Evolutionary conservation across 495 filamentous ascomycete species (phyloP).

Genomic region (Daldinia decipiens): DNA sequence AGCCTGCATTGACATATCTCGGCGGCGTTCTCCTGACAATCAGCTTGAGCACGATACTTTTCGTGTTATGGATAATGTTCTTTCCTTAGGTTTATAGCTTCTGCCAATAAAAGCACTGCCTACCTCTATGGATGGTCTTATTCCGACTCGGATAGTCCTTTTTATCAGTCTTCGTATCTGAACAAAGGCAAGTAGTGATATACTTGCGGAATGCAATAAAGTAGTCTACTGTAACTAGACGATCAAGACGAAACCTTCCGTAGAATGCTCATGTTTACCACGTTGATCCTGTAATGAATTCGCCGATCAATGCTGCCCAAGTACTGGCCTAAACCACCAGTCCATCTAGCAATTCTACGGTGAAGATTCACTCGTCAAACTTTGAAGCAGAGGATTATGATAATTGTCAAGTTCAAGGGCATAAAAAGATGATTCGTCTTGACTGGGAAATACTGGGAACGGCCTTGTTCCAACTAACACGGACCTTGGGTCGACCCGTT

Average conservation of each 20-base stretch:
- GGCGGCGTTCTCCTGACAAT: neutral
- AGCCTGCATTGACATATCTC: neutral
- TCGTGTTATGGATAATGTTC: neutral
- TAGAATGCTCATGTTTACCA: neutral
- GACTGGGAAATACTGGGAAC: no score
- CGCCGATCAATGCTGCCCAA: no score
- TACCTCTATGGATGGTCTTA: neutral
- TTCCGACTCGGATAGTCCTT: neutral
- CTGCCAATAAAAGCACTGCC: neutral
- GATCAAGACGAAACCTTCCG: neutral
- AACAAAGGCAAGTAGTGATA: neutral
- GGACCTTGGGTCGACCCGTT: neutral
- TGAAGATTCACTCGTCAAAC: no score
- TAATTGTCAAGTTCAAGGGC: no score
- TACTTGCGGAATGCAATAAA: neutral
- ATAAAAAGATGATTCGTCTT: no score
- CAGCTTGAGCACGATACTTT: neutral
- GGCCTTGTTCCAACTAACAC: neutral
- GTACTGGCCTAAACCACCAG: no score
- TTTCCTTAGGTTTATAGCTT: neutral
- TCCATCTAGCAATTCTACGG: neutral
- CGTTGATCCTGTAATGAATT: neutral
- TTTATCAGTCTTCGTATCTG: neutral
- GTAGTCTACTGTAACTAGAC: neutral
- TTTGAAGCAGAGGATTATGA: no score